Evolutionary conservation across 1,284 basidiomycete genomes (phyloP), one percentile per base, ranked within the genome.

Genomic region (Coniferiporia sulphurascens): DNA sequence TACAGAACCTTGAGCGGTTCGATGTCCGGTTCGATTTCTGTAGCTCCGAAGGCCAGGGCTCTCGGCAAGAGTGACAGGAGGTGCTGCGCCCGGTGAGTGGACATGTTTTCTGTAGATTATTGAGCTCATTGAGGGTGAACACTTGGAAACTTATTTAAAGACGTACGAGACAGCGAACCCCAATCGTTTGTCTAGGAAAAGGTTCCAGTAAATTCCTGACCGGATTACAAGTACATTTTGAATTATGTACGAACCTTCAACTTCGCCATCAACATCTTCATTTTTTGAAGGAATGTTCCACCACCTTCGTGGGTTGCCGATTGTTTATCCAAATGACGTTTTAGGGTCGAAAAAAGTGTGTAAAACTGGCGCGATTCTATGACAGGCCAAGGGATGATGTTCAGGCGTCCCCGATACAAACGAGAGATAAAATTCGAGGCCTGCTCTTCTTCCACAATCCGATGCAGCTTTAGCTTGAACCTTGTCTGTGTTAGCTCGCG

Each of bases 261-360:
- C 59, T 86, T 86, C 4, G 84, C 84, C 83, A 86, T 86, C 44
- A 86, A 65, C 0, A 81, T 83, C 68, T 86, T 86, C 66, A 86
- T 68, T 1, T 77, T 76, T 38, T 81, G 76, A 15, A 85, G 69
- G 64, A 86, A 85, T 48, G 79, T 74, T 2, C 80, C 81, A 0
- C 78, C 84, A 0, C 75, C 73, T 0, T 65, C 67, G 63, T 86
- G 82, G 0, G 82, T 83, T 0, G 78, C 54, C 1, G 62, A 63
- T 61, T 84, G 83, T 27, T 74, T 67, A 61, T 82, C 78, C 3
- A 86, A 67, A 6, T 70, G 70, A 44, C 69, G 70, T 64, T 80
- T 82, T 21, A 86, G 58, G 0, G 69, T 67, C 0, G 72, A 70
- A 59, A 85, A 85, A 19, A 82, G 63, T 4, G 67, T 73, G 62